These are phyloP conservation scores for Calonectria leucothoes DNA, from an alignment of 2,329 filamentous ascomycete genomes.

Conservation along the genomic window DNA sequence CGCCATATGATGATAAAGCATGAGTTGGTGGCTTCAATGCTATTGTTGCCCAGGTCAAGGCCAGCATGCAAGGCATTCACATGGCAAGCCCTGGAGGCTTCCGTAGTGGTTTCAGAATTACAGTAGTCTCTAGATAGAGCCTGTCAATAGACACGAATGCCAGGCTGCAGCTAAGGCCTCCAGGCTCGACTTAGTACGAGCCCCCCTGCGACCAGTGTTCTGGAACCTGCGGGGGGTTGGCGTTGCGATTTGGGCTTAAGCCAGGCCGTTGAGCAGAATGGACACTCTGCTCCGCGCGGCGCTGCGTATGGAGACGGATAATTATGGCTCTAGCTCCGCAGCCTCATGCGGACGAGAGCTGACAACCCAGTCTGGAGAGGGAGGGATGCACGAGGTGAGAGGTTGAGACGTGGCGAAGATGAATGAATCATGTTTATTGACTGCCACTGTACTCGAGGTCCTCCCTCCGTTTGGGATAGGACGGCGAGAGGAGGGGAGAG, in stretches of 20 bases:
- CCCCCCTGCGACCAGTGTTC: neutral
- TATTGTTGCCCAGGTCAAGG: neutral
- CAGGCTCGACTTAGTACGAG: neutral
- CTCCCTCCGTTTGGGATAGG: neutral
- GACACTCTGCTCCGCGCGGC: neutral
- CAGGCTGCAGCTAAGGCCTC: neutral
- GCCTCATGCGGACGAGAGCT: neutral
- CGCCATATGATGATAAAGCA: neutral
- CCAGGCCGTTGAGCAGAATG: neutral
- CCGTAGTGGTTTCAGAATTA: neutral
- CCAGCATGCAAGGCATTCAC: neutral
- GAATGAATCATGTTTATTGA: neutral
- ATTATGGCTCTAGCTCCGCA: neutral
- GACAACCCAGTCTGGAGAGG: neutral
- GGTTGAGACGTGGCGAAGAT: neutral
- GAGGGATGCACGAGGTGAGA: neutral
- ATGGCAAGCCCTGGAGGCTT: neutral
- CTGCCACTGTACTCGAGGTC: neutral
- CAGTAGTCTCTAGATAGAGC: too few species aligned
- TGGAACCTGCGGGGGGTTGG: conserved; percentile 2
- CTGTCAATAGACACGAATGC: neutral
- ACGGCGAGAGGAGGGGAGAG: neutral
- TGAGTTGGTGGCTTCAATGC: neutral
- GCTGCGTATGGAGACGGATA: neutral
- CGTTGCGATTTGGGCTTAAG: neutral